A percentile compares a stretch with the other conserved stretches of the same genome.
phyloP scores from a whole-genome alignment of 2,329 filamentous ascomycete genomes.

The Penicillium sp. region DNA sequence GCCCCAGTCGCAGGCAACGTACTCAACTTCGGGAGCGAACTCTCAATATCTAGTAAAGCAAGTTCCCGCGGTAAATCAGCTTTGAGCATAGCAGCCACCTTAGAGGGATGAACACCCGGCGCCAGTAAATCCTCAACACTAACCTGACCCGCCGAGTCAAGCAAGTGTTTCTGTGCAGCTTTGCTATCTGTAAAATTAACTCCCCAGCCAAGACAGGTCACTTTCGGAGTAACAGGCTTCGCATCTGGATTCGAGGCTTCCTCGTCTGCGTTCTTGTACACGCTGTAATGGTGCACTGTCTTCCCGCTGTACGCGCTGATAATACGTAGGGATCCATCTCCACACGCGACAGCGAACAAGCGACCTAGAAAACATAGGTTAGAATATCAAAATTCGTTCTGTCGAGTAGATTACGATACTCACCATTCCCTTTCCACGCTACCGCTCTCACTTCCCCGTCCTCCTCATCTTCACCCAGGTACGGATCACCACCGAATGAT shows the following conservation, averaged over 20 bases:
- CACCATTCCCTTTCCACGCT: conserved; percentile 69
- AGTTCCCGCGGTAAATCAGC: conserved; percentile 70
- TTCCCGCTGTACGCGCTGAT: conserved; percentile 80
- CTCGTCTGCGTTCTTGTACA: conserved; percentile 22
- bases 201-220: conserved; percentile 55
- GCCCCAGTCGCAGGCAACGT: conserved; percentile 66
- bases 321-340: conserved; percentile 73
- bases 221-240: conserved; percentile 18
- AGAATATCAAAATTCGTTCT: neutral
- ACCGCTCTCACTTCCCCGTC: conserved; percentile 46
- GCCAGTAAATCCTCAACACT: conserved; percentile 45
- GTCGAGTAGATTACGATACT: conserved; percentile 19
- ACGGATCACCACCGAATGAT: conserved; percentile 39
- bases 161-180: conserved; percentile 43
- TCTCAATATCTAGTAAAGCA: conserved; percentile 72
- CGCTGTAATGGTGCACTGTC: conserved; percentile 68
- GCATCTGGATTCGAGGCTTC: neutral
- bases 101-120: conserved; percentile 38
- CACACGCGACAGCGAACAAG: conserved; percentile 79
- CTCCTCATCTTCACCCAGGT: conserved; percentile 45
- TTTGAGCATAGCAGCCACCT: conserved; percentile 37
- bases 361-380: conserved; percentile 43
- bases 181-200: conserved; percentile 55
- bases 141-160: conserved; percentile 33
- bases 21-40: conserved; percentile 72